Percentiles rank a stretch among this genome's conserved stretches.
Conservation (phyloP, 2,329 filamentous ascomycete genomes). For the Metarhizium anisopliae region DNA sequence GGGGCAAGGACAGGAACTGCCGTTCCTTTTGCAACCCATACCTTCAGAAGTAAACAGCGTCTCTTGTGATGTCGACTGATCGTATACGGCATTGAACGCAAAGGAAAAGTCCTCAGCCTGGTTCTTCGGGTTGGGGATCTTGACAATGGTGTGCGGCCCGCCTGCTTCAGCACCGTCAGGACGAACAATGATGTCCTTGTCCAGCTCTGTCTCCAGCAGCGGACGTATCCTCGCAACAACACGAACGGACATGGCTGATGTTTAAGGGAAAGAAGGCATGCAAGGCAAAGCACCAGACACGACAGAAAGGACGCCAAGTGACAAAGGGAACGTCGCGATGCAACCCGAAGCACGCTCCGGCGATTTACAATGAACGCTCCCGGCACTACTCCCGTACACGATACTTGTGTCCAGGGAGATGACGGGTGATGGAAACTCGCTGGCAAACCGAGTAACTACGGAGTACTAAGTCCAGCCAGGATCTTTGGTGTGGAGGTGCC, state of each 20-base stretch:
- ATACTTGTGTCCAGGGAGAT: not conserved
- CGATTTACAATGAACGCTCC: not conserved
- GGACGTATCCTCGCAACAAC: constrained; percentile 89
- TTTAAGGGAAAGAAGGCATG: constrained; percentile 9
- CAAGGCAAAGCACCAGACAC: constrained; percentile 4
- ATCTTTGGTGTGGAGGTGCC: constrained; percentile 2
- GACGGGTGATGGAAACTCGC: not conserved
- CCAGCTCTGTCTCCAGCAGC: constrained; percentile 73
- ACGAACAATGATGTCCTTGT: constrained; percentile 78
- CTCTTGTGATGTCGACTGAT: constrained; percentile 70
- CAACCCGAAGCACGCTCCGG: constrained; percentile 1
- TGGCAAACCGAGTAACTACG: not conserved
- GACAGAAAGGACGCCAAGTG: not conserved
- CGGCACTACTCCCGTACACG: not conserved
- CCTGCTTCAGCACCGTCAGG: constrained; percentile 54
- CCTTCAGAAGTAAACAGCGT: constrained; percentile 84
- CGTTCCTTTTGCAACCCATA: constrained; percentile 27
- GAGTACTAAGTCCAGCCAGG: not conserved
- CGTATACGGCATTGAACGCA: constrained; percentile 90
- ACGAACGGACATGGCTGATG: constrained; percentile 53
- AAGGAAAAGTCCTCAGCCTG: constrained; percentile 86
- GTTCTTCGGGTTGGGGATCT: constrained; percentile 92
- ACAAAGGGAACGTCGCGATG: constrained; percentile 1
- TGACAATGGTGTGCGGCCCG: constrained; percentile 59
- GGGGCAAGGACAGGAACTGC: not conserved